A percentile compares a stretch with the other conserved stretches of the same genome.
phyloP scores from a whole-genome alignment of 2,329 filamentous ascomycete genomes.

The Colletotrichum sojae region DNA sequence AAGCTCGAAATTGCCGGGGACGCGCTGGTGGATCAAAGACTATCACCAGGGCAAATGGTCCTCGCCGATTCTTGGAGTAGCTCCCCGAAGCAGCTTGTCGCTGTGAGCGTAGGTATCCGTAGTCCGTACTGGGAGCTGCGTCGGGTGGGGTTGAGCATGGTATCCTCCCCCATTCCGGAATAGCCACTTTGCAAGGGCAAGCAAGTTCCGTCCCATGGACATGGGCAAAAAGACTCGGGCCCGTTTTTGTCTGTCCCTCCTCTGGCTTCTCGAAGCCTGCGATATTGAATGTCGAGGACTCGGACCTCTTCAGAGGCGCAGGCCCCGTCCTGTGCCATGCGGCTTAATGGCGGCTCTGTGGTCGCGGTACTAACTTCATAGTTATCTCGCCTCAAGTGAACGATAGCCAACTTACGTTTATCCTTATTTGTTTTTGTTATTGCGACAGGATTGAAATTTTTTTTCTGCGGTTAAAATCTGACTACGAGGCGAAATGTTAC shows the following conservation, averaged over 20 bases:
- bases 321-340: background rate
- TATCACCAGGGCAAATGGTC: background rate
- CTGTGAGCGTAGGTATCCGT: background rate
- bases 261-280: slow-evolving; percentile 22
- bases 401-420: too few relatives aligned
- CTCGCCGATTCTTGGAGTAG: too few relatives aligned
- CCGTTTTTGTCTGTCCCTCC: slow-evolving; percentile 3
- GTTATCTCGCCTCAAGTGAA: too few relatives aligned
- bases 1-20: slow-evolving; percentile 10
- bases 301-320: background rate
- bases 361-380: background rate
- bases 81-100: slow-evolving; percentile 3
- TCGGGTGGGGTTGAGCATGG: slow-evolving; percentile 17
- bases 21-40: slow-evolving; percentile 3
- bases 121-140: background rate
- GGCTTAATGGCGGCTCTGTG: background rate
- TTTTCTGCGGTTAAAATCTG: background rate
- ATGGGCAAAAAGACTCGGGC: background rate
- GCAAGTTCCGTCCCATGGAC: background rate
- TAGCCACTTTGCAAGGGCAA: slow-evolving; percentile 4
- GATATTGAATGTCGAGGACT: background rate
- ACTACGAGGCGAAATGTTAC: background rate
- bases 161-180: slow-evolving; percentile 8
- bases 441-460: background rate
- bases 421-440: too few relatives aligned